phyloP scores from a whole-genome alignment of 2,329 filamentous ascomycete species.

The Fusarium sp. region DNA sequence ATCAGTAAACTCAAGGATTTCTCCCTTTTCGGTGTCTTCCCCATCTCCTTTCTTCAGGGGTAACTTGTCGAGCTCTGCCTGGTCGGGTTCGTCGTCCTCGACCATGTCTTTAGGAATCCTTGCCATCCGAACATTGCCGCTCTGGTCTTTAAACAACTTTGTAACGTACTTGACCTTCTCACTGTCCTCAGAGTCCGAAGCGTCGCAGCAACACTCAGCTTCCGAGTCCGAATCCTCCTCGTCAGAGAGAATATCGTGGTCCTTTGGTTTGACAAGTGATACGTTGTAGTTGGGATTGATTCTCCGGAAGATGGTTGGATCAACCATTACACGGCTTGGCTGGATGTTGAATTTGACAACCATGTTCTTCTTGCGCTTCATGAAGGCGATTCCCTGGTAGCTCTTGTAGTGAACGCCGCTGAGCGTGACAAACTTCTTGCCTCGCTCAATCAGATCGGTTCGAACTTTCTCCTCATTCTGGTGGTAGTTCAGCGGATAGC shows the following conservation, averaged over 20 bases:
- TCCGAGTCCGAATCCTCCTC: constrained; percentile 62
- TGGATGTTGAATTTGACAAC: constrained; percentile 86
- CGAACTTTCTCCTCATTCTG: constrained; percentile 77
- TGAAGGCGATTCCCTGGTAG: constrained; percentile 88
- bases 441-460: constrained; percentile 80
- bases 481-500: constrained; percentile 87
- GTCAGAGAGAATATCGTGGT: constrained; percentile 73
- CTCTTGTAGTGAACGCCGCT: constrained; percentile 87
- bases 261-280: constrained; percentile 80
- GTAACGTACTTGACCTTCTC: constrained; percentile 64
- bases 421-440: constrained; percentile 87
- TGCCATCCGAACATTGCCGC: constrained; percentile 56
- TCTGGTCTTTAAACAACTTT: constrained; percentile 66
- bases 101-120: constrained; percentile 50
- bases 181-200: constrained; percentile 59
- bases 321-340: constrained; percentile 90
- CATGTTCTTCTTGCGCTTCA: constrained; percentile 79
- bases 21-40: constrained; percentile 17
- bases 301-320: constrained; percentile 84
- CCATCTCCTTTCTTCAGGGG: constrained; percentile 45
- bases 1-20: constrained; percentile 74
- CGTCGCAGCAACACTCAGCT: constrained; percentile 56
- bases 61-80: constrained; percentile 72
- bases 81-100: constrained; percentile 50
- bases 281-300: constrained; percentile 90